A percentile compares a stretch with the other conserved stretches of the same genome.
Conservation (phyloP, 208 protist genomes). For the Crithidia thermophila region DNA sequence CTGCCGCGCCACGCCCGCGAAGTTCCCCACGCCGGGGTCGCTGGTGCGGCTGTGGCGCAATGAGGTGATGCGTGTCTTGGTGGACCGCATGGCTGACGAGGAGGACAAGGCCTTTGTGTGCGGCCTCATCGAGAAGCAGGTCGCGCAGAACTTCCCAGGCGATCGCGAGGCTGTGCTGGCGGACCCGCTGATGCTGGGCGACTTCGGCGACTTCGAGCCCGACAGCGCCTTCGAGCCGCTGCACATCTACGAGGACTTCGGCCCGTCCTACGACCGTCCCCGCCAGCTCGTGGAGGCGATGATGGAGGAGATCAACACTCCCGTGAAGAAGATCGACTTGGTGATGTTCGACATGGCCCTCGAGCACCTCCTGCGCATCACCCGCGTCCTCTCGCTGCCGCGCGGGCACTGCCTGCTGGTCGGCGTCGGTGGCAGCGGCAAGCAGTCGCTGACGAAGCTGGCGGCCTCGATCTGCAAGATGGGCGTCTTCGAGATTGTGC, state of each 20-base stretch:
- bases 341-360: slow-evolving; percentile 99
- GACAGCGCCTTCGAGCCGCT: slow-evolving; percentile 72
- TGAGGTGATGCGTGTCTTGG: slow-evolving; percentile 97
- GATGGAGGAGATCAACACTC: slow-evolving; percentile 95
- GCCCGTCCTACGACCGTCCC: slow-evolving; percentile 73
- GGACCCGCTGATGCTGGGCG: slow-evolving; percentile 96
- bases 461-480: slow-evolving; percentile 94
- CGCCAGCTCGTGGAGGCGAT: slow-evolving; percentile 92
- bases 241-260: slow-evolving; percentile 95
- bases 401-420: slow-evolving; percentile 98
- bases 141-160: slow-evolving; percentile 79
- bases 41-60: slow-evolving; percentile 98
- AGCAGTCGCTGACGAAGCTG: slow-evolving; percentile 97
- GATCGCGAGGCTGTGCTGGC: slow-evolving; percentile 56
- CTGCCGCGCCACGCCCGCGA: slow-evolving; percentile 93
- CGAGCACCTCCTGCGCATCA: slow-evolving; percentile 97
- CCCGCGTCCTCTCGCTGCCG: slow-evolving; percentile 95
- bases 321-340: slow-evolving; percentile 94
- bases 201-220: slow-evolving; percentile 95
- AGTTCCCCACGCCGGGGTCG: slow-evolving; percentile 62
- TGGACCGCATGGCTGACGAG: slow-evolving; percentile 96
- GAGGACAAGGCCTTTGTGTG: slow-evolving; percentile 94
- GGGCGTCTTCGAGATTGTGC: slow-evolving; percentile 97
- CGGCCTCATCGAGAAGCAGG: slow-evolving; percentile 70
- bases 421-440: slow-evolving; percentile 98